phyloP scores from a whole-genome alignment of 2,329 filamentous ascomycete genomes.

The Aureobasidium lini region DNA sequence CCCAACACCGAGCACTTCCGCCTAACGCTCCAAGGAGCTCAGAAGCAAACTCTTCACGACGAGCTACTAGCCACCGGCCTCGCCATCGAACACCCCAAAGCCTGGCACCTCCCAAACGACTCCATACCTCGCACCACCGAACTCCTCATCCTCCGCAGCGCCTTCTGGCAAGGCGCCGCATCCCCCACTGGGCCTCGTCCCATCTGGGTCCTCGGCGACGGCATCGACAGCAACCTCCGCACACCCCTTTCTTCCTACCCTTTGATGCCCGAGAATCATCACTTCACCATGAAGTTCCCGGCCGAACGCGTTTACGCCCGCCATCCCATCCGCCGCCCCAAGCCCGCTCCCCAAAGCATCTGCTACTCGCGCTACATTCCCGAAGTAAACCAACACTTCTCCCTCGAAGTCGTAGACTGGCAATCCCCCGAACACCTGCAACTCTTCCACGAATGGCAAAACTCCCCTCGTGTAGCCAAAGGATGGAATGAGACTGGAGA shows the following conservation, averaged over 20 bases:
- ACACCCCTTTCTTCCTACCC: conserved; percentile 30
- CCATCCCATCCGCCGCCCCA: conserved; percentile 64
- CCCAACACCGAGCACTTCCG: conserved; percentile 40
- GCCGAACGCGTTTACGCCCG: conserved; percentile 49
- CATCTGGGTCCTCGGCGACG: conserved; percentile 25
- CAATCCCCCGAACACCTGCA: conserved; percentile 55
- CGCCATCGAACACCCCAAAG: conserved; percentile 35
- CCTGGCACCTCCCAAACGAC: conserved; percentile 21
- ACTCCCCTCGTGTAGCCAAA: conserved; percentile 70
- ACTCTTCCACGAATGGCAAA: conserved; percentile 74
- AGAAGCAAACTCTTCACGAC: conserved; percentile 29
- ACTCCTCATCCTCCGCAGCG: conserved; percentile 44
- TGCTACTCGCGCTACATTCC: conserved; percentile 75
- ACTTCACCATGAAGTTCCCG: conserved; percentile 42
- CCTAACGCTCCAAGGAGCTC: conserved; percentile 32
- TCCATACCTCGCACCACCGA: conserved; percentile 32
- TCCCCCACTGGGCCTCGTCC: conserved; percentile 36
- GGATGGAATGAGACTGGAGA: conserved; percentile 77
- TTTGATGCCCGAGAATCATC: conserved; percentile 34
- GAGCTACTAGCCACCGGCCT: conserved; percentile 38
- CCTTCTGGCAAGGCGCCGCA: conserved; percentile 40
- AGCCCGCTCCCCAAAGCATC: conserved; percentile 61
- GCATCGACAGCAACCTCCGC: conserved; percentile 18
- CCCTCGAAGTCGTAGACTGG: conserved; percentile 67
- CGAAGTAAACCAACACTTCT: conserved; percentile 67